Base-by-base conservation (phyloP, 2,329 filamentous ascomycete genomes). In the Chaetothyriales sp. region DNA sequence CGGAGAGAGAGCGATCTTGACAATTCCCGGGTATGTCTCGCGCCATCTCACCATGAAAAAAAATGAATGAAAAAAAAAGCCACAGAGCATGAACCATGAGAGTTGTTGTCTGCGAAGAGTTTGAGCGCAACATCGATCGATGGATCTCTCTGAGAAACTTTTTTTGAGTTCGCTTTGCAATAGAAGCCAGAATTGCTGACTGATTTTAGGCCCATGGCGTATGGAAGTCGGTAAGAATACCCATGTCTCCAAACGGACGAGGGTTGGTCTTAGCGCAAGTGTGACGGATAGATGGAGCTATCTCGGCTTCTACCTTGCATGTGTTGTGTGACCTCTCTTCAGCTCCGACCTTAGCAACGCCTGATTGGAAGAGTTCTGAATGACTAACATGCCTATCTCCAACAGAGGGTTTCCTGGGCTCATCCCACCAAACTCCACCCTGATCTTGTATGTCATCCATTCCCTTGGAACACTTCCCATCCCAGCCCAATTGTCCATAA, bases 1-100 rank as follows among this genome's bases (percentile, higher is more conserved):
- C 54, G 89, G 90, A 67, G 90, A 97, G 78, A 90, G 86, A 74
- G 83, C 88, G 50, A 86, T 80, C 49, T 76, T 98, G 58, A 84
- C 82, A 60, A 95, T 97, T 66, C 78, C 82, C 57, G 76, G 78
- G 84, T 89, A 76, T 68, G 77, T 64, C 25, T 18, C 9, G 29
- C 18, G 15, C 7, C 19, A 22, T 33, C 6, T 2, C 28, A 47
- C 13, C 19, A 9, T 10, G 5, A 20, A 18, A 10, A 29, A 47
- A 18, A 20, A 47, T 7, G 18, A 2, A 25, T 25, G 45, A 25
- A 6, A 29, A 5, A 37, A 40, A 40, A 40, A 15, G 15, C 4
- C 33, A 40, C 10, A 40, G 29, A 9, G 15, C 10, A 40, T 15
- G 33, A 40, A 15, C 4, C 10, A 40, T 40, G 33, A 40, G 1